phyloP scores from a whole-genome alignment of 148 eudicot genomes.

The Rhododendron ovatum region DNA sequence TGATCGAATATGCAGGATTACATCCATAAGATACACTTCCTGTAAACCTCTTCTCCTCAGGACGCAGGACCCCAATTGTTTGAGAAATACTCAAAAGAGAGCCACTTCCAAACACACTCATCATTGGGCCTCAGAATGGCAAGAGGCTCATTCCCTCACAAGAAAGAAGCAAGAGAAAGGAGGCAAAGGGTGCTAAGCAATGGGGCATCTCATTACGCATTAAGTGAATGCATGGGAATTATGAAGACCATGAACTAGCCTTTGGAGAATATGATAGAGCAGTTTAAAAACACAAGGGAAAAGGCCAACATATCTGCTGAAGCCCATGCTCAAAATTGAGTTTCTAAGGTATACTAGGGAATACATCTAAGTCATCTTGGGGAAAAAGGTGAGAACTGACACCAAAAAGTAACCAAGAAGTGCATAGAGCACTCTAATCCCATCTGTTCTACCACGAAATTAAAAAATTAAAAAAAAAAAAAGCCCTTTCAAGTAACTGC shows the following conservation, averaged over 20 bases:
- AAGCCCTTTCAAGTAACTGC: background rate
- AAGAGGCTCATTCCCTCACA: background rate
- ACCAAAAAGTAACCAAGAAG: background rate
- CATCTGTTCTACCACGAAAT: background rate
- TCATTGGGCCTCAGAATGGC: background rate
- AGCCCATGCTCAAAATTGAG: background rate
- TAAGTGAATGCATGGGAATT: background rate
- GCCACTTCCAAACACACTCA: background rate
- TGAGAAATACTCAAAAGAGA: background rate
- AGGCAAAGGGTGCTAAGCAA: background rate
- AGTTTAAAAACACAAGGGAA: background rate
- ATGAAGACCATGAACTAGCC: background rate
- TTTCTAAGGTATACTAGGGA: background rate
- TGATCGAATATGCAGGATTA: background rate
- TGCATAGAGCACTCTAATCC: background rate
- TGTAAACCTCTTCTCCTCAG: background rate
- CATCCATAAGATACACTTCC: background rate
- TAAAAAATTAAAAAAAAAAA: background rate
- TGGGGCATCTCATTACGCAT: background rate
- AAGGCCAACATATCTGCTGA: background rate
- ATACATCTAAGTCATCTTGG: background rate
- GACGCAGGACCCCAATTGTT: background rate
- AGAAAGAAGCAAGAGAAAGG: background rate
- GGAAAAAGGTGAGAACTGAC: background rate
- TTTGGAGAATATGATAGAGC: background rate